These are phyloP conservation scores for Thalassiosira oceanica DNA, from an alignment of 352 stramenopile genomes.

Conservation along the genomic window DNA sequence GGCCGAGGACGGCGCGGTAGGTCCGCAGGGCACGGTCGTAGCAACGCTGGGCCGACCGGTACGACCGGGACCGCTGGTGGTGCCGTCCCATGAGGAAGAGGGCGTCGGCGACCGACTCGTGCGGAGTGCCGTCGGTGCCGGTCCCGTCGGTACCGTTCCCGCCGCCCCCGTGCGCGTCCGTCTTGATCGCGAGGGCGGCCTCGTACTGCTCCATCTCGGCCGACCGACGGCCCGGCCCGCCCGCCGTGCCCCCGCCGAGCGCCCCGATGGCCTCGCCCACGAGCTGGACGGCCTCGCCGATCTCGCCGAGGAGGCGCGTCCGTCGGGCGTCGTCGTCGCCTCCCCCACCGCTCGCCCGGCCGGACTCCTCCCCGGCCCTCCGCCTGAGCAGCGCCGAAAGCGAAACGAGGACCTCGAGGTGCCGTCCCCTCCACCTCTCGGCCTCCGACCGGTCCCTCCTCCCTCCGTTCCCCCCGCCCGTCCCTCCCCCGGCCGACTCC, in stretches of 20 bases:
- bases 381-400: slow-evolving; percentile 27
- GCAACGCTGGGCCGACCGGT: slow-evolving; percentile 50
- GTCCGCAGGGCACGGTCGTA: slow-evolving; percentile 62
- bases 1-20: slow-evolving; percentile 49
- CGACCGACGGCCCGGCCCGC: no score
- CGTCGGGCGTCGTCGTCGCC: background rate
- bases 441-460: slow-evolving; percentile 5
- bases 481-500: no score
- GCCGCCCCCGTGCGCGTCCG: slow-evolving; percentile 30
- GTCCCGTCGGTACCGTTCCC: no score
- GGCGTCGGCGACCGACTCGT: slow-evolving; percentile 47
- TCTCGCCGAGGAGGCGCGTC: slow-evolving; percentile 25
- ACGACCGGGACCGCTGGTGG: slow-evolving; percentile 36
- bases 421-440: slow-evolving; percentile 13
- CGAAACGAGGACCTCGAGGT: slow-evolving; percentile 21
- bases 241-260: slow-evolving; percentile 19
- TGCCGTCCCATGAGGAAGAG: slow-evolving; percentile 43
- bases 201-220: slow-evolving; percentile 53
- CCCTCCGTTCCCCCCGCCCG: background rate
- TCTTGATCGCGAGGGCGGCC: slow-evolving; percentile 40
- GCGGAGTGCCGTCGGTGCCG: no score
- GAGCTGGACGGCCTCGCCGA: slow-evolving; percentile 30
- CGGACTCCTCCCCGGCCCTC: slow-evolving; percentile 17
- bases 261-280: slow-evolving; percentile 38
- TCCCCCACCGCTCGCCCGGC: background rate